Evolutionary conservation across 2,329 filamentous ascomycete species (phyloP).

Genomic region (Aspergillus latus): DNA sequence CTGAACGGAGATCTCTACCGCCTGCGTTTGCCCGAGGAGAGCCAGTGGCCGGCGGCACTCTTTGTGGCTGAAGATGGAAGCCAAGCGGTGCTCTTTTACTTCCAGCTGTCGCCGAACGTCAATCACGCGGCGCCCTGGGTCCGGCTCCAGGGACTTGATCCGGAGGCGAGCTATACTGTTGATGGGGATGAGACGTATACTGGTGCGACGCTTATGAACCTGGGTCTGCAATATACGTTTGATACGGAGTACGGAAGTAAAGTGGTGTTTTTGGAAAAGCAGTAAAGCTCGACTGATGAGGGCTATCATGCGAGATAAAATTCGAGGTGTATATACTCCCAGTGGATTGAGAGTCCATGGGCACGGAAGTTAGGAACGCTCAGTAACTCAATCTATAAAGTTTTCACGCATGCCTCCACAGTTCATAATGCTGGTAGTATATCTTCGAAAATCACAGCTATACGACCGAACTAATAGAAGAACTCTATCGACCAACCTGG

Average conservation of each 20-base stretch:
- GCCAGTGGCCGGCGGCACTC: conserved; percentile 63
- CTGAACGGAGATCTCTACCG: conserved; percentile 61
- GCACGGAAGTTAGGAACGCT: too few relatives aligned
- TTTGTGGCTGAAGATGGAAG: conserved; percentile 56
- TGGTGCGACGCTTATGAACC: conserved; percentile 63
- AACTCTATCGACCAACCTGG: too few relatives aligned
- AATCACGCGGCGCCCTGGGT: conserved; percentile 57
- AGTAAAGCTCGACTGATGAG: conserved; percentile 22
- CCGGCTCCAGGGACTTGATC: conserved; percentile 58
- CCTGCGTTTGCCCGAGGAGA: conserved; percentile 57
- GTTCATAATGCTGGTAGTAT: too few relatives aligned
- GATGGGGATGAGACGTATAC: conserved; percentile 55
- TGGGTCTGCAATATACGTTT: conserved; percentile 57
- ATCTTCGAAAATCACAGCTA: too few relatives aligned
- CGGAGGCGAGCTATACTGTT: conserved; percentile 54
- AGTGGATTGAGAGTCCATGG: too few relatives aligned
- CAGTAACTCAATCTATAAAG: too few relatives aligned
- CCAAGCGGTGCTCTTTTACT: conserved; percentile 58
- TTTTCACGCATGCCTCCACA: too few relatives aligned
- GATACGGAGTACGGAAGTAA: conserved; percentile 58
- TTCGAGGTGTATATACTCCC: too few relatives aligned
- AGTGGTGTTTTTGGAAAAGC: conserved; percentile 56
- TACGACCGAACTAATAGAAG: too few relatives aligned
- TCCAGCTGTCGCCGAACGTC: conserved; percentile 56
- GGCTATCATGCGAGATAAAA: too few relatives aligned